Base-by-base conservation (phyloP, 2,329 filamentous ascomycete genomes). In the Fusarium sp. region DNA sequence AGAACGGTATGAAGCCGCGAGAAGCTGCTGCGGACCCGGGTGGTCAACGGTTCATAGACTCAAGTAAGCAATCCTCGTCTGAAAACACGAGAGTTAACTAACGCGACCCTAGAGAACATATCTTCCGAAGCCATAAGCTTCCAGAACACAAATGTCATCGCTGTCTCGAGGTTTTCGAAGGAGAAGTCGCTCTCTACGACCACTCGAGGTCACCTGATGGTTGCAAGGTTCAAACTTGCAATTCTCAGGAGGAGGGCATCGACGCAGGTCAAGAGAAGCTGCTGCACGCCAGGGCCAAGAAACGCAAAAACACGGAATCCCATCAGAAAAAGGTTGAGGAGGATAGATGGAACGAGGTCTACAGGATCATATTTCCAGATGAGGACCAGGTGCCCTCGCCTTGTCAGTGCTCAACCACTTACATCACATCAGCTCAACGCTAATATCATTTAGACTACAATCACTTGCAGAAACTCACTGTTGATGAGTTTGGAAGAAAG, bases 11-110 rank as follows among this genome's bases (percentile, higher is more conserved):
- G 39, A n/a, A 44, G 46, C 23, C 11, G 44, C 41, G 19, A 68
- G 62, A 43, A 67, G 45, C 23, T 67, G 67, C 11, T 67, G 64
- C 23, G 65, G 63, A 19, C 59, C 64, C 14, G 62, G 66, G 6
- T 70, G 67, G 66, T 39, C 35, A 13, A 30, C 35, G 1, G 62
- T 67, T 2, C 63, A 70, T 25, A 44, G 67, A 48, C 53, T 70
- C 20, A 70, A 70, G 67, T 70, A 57, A 35, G 55, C 11, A 9
- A 33, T 7, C n/a, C 3, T 48, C 22, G 7, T 17, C 40, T 13
- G 5, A 37, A 27, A 10, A 11, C 7, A 30, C 8, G 25, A 25
- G 3, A 23, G 10, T 19, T 17, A 23, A 39, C 58, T 64, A 37
- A 63, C 48, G 27, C 15, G 2, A 13, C 15, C 11, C 10, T 9